Evolutionary conservation across 306 rosid species (phyloP).

Genomic region (Betula pendula): DNA sequence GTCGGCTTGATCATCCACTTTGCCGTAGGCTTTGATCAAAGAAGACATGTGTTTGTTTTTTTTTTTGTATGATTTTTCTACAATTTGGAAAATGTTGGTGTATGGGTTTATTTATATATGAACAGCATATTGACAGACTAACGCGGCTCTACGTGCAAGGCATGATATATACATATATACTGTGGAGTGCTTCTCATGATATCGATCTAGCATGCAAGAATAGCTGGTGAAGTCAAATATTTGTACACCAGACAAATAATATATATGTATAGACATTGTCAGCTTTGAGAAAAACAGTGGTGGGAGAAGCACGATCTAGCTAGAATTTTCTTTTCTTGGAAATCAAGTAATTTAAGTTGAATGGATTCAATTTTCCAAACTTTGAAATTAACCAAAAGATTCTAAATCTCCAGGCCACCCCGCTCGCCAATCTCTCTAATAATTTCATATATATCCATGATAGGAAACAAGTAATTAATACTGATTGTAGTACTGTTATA

Average conservation of each 20-base stretch:
- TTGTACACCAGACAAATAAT: not conserved
- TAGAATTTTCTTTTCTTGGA: no score
- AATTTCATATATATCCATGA: not conserved
- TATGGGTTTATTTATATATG: not conserved
- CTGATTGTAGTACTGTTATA: not conserved
- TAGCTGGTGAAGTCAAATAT: not conserved
- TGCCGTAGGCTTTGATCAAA: constrained; percentile 49
- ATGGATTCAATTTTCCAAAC: no score
- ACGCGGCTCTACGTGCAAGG: constrained; percentile 48
- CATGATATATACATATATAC: not conserved
- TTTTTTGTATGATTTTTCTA: no score
- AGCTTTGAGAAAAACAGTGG: no score
- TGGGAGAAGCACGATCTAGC: no score
- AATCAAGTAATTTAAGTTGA: no score
- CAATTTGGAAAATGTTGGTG: not conserved
- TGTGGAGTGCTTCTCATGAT: constrained; percentile 1
- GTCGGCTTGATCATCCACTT: constrained; percentile 53
- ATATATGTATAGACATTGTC: no score
- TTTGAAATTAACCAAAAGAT: no score
- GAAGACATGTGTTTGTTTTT: constrained; percentile 53
- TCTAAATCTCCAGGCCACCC: no score
- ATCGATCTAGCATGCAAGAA: not conserved
- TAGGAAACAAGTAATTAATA: not conserved
- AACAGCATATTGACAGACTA: constrained; percentile 9
- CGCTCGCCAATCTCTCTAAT: no score